Base-by-base conservation (phyloP, 441 rosid species). In the Omphalea diandra region DNA sequence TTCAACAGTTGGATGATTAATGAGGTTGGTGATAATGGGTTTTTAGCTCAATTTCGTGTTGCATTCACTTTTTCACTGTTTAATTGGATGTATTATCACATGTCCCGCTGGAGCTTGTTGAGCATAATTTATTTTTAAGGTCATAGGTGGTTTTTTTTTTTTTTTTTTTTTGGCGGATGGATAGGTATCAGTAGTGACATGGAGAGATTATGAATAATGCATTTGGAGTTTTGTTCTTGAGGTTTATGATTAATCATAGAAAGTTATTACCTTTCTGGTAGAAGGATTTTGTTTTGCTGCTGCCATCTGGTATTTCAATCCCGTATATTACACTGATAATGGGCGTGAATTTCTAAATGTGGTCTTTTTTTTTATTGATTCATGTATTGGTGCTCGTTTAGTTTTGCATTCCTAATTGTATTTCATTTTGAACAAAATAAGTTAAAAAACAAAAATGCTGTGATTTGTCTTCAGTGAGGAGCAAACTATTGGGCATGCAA, bases 1-100 rank as follows among this genome's bases (percentile, higher is more conserved):
- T 94, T 63, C 75, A 79, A 44, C 99, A 92, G 73, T 80, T 94
- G 54, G 85, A 92, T 67, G 98, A 92, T 53, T 71, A 94, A 90
- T 69, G 66, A 78, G 83, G 83, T 81, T 72, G 65, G 78, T 72
- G 69, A 36, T 47, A 14, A 22, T 49, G 70, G 72, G 46, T 64
- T 12, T 60, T 70, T 11, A 27, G 38, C n/a, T 35, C 4, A 65
- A 29, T 20, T 54, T 60, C 17, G 0, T 66, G 22, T 33, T 18
- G 47, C 58, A 17, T 46, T 71, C 22, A 18, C 8, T 55, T 66
- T 44, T 57, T 57, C n/a, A n/a, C 9, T 27, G 15, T 17, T 11
- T 38, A 18, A 15, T 18, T 15, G 7, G 29, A 32, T 4, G 46
- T 38, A 24, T 2, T 71, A n/a, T n/a, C n/a, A n/a, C n/a, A 31